phyloP scores from a whole-genome alignment of 805 yeast genomes.

The Wickerhamomyces rabaulensis region DNA sequence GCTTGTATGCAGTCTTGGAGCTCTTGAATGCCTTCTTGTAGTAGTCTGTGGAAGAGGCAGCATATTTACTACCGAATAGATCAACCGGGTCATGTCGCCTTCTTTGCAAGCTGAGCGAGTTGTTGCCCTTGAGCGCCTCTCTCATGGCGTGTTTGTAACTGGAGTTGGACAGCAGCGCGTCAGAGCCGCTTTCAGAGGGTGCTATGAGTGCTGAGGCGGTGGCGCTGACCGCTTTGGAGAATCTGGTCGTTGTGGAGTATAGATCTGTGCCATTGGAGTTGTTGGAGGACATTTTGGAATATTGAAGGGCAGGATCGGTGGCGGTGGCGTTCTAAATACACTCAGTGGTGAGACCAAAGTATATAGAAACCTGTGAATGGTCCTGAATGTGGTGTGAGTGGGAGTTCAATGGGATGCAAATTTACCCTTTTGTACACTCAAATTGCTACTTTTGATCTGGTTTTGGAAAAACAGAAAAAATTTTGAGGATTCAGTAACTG shows the following conservation, averaged over 20 bases:
- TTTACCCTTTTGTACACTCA: neutral
- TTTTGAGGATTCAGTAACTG: too few species aligned
- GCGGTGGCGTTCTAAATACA: neutral
- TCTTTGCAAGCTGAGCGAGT: slow-evolving; percentile 26
- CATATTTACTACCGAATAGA: slow-evolving; percentile 22
- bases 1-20: slow-evolving; percentile 39
- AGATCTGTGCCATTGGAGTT: slow-evolving; percentile 16
- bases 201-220: slow-evolving; percentile 49
- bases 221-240: slow-evolving; percentile 46
- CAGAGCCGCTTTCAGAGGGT: slow-evolving; percentile 17
- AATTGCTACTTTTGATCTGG: neutral
- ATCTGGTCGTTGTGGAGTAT: slow-evolving; percentile 28
- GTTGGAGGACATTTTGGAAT: neutral
- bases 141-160: slow-evolving; percentile 42
- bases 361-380: too few species aligned
- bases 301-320: neutral
- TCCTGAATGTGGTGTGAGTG: too few species aligned
- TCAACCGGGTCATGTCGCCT: slow-evolving; percentile 24
- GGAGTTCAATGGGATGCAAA: too few species aligned
- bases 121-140: slow-evolving; percentile 34
- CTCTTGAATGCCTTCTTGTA: slow-evolving; percentile 32
- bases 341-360: neutral
- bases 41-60: slow-evolving; percentile 30
- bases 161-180: slow-evolving; percentile 32
- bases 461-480: too few species aligned